A percentile compares a stretch with the other conserved stretches of the same genome.
Conservation (phyloP, 306 rosid species). For the Fragaria iinumae region DNA sequence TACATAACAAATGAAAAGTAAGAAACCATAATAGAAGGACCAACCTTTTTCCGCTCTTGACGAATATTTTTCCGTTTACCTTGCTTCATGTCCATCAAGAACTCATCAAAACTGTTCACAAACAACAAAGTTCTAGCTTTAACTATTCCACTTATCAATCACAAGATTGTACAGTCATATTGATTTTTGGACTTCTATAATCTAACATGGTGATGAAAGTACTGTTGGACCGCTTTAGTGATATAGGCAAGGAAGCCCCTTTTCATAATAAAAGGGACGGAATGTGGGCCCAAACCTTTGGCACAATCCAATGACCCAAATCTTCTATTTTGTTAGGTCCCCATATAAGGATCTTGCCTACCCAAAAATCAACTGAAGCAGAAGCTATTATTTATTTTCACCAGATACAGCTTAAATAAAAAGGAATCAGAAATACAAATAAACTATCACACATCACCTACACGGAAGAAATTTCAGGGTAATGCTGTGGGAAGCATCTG, state of each 20-base stretch:
- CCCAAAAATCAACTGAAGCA: background rate
- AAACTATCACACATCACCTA: background rate
- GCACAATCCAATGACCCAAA: background rate
- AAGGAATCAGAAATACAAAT: too few species aligned
- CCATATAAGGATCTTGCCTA: background rate
- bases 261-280: too few species aligned
- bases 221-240: background rate
- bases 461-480: background rate
- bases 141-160: background rate
- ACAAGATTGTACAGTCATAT: background rate
- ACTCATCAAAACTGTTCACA: slow-evolving; percentile 76
- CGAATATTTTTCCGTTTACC: slow-evolving; percentile 94
- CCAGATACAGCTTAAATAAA: too few species aligned
- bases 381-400: background rate
- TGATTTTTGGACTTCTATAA: background rate
- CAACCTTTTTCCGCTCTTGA: slow-evolving; percentile 92
- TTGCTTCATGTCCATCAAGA: slow-evolving; percentile 95
- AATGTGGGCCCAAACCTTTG: background rate
- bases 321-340: background rate
- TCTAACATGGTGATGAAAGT: background rate
- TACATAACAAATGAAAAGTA: background rate
- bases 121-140: background rate
- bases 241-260: background rate
- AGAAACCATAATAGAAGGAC: slow-evolving; percentile 17
- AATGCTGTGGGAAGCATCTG: background rate